Conservation (phyloP, 108 stramenopile genomes). For the Nitzschia inconspicua region DNA sequence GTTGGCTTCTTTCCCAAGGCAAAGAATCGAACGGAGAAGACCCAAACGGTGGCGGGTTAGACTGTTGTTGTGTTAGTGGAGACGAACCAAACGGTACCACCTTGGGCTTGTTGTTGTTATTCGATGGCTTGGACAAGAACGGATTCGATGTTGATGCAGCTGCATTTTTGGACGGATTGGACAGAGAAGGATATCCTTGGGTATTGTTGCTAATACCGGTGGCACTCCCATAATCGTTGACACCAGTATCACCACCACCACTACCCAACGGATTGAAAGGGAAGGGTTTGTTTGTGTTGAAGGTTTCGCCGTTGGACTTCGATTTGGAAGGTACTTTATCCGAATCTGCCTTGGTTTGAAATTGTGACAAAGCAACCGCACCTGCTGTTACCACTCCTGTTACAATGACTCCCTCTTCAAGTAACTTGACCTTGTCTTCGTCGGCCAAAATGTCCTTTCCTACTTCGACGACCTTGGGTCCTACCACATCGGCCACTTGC, state of each 20-base stretch:
- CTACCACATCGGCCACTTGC: not conserved
- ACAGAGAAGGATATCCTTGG: too few species aligned
- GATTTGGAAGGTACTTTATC: not conserved
- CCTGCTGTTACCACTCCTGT: not conserved
- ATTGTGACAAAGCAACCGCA: not conserved
- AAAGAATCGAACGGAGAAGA: too few species aligned
- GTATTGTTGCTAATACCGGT: too few species aligned
- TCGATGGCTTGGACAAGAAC: too few species aligned
- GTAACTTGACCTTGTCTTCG: conserved; percentile 1
- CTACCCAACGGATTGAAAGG: not conserved
- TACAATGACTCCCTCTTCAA: not conserved
- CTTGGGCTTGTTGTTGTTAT: too few species aligned
- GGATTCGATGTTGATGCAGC: too few species aligned
- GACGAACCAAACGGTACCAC: too few species aligned
- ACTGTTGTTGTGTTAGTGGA: too few species aligned
- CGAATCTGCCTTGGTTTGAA: not conserved
- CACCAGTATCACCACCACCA: not conserved
- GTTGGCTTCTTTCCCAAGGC: too few species aligned
- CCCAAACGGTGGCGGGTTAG: too few species aligned
- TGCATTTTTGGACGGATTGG: too few species aligned
- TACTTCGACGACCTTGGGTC: not conserved
- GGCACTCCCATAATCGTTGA: too few species aligned
- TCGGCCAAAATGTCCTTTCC: not conserved
- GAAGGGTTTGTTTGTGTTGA: not conserved
- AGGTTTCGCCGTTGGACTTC: not conserved